Base-by-base conservation (phyloP, 2,329 filamentous ascomycete genomes). In the Aspergillus versicolor region DNA sequence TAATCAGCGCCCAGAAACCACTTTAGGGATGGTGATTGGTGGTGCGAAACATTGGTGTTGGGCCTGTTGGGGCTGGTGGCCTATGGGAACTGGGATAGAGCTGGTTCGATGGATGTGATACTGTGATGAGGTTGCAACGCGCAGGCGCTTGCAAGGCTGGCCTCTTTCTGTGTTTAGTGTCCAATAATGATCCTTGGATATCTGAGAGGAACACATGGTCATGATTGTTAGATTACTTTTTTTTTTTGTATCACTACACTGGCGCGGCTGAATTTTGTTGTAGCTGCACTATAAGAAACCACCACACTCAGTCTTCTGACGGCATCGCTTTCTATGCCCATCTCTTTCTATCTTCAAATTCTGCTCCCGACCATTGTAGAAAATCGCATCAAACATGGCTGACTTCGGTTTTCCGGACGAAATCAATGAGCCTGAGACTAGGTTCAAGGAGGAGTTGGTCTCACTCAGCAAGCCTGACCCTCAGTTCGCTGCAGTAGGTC, bases 1-100 rank as follows among this genome's bases (percentile, higher is more conserved):
- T 63, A 1, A 42, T 63, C 42, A 27, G 32, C 4, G 61, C 61
- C 1, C 61, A 58, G 44, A 63, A 61, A 34, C 56, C 55, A 21
- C 8, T 7, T 17, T 52, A 24, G 17, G 41, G 19, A 45, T 9
- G 27, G 9, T 41, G 49, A 42, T 27, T 32, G 38, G 32, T 38
- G 45, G 17, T 38, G 15, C 27, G 27, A 1, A n/a, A 6, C 9
- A 7, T 15, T 17, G 44, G 44, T 17, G 24, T 47, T 34, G 44
- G 44, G 27, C 27, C 9, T 19, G 24, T 30, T 30, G 27, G 27
- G 30, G n/a, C 7, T 37, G 34, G 17, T 12, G 19, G 45, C 45
- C 45, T 38, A 48, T 48, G 30, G 32, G 30, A 22, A 11, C 13
- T 3, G 6, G 3, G 7, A 19, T 43, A 21, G 41, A 12, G 11